These are phyloP conservation scores for Calonectria fujianensis DNA, from an alignment of 2,329 filamentous ascomycete genomes.

Conservation along the genomic window DNA sequence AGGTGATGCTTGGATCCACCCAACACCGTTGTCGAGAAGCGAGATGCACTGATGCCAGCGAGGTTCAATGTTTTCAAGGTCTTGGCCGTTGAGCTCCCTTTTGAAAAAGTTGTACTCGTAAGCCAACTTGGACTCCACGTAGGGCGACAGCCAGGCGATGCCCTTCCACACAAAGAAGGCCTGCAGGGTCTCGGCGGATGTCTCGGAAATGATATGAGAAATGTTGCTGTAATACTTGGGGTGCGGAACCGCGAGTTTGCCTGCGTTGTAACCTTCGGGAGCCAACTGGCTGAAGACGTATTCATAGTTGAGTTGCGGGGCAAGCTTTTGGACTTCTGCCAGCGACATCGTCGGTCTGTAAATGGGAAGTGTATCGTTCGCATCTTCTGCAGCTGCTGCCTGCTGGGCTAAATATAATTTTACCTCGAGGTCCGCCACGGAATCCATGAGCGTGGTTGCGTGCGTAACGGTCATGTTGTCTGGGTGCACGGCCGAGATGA, in stretches of 20 bases:
- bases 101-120: constrained; percentile 76
- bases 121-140: constrained; percentile 76
- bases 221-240: constrained; percentile 77
- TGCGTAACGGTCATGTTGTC: constrained; percentile 26
- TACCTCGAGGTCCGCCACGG: background rate
- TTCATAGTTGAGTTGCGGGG: constrained; percentile 37
- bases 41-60: constrained; percentile 40
- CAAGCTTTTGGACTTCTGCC: constrained; percentile 16
- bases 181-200: constrained; percentile 73
- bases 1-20: constrained; percentile 19
- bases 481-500: constrained; percentile 28
- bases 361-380: background rate
- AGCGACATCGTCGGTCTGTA: constrained; percentile 22
- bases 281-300: constrained; percentile 37
- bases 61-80: constrained; percentile 31
- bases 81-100: constrained; percentile 75
- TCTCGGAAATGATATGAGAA: constrained; percentile 72
- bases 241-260: constrained; percentile 70
- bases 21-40: constrained; percentile 35
- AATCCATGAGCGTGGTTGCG: background rate
- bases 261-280: constrained; percentile 52
- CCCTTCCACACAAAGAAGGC: constrained; percentile 80
- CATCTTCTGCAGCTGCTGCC: background rate
- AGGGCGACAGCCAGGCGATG: constrained; percentile 70
- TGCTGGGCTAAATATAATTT: background rate